These are phyloP conservation scores for Kwoniella shandongensis DNA, from an alignment of 768 basidiomycete genomes.

Conservation along the genomic window DNA sequence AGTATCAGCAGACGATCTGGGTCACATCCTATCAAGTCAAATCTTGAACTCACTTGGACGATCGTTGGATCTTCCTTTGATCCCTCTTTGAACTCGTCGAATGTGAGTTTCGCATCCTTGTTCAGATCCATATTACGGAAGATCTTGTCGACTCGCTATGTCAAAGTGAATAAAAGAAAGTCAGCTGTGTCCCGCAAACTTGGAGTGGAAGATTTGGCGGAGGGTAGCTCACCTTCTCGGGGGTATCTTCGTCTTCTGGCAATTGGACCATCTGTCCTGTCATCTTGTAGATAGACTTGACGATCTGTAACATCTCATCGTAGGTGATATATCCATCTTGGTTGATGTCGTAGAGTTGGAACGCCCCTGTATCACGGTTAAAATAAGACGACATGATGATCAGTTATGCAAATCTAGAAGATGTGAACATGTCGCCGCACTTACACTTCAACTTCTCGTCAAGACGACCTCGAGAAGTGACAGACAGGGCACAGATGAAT, in stretches of 20 bases:
- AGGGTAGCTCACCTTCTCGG: constrained; percentile 75
- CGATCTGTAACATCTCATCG: constrained; percentile 98
- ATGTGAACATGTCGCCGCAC: constrained; percentile 51
- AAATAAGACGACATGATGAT: too few species aligned
- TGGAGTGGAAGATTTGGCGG: background rate
- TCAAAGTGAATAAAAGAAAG: background rate
- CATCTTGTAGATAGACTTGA: constrained; percentile 99
- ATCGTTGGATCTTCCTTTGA: constrained; percentile 99
- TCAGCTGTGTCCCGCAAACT: background rate
- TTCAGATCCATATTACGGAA: constrained; percentile 96
- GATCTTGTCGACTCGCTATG: constrained; percentile 97
- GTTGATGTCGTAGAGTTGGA: constrained; percentile 98
- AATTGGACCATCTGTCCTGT: constrained; percentile 99
- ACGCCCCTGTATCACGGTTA: constrained; percentile 80
- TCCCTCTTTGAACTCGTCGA: constrained; percentile 96
- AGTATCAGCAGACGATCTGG: background rate
- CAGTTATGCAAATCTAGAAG: too few species aligned
- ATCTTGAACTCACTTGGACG: constrained; percentile 76
- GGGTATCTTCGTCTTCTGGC: constrained; percentile 98
- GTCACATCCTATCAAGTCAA: background rate
- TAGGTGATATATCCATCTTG: constrained; percentile 97
- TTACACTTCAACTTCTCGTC: constrained; percentile 98
- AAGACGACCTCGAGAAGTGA: constrained; percentile 85
- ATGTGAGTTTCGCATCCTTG: constrained; percentile 89
- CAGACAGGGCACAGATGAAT: constrained; percentile 94